Evolutionary conservation across 441 rosid species (phyloP).

Genomic region (Isatis lusitanica): DNA sequence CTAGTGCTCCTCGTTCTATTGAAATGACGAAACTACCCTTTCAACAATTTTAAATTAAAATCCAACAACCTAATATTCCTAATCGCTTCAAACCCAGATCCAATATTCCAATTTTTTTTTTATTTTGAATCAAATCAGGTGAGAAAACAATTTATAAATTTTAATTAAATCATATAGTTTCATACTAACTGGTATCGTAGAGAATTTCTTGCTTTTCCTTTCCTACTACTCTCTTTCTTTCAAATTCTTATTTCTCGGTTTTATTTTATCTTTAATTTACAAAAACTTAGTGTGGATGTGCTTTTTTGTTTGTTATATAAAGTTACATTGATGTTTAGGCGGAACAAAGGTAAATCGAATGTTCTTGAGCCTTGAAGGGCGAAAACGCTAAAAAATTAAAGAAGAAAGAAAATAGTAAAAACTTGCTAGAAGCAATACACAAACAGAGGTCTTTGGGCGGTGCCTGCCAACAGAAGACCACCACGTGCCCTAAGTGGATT

Average conservation of each 20-base stretch:
- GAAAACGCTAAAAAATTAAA: neutral
- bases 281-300: neutral
- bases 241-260: neutral
- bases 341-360: neutral
- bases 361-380: neutral
- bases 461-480: conserved; percentile 23
- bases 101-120: too few species aligned
- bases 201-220: neutral
- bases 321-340: neutral
- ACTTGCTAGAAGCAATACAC: conserved; percentile 4
- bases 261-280: neutral
- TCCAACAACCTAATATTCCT: too few species aligned
- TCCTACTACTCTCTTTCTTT: neutral
- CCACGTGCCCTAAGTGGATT: conserved; percentile 12
- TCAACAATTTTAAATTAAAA: too few species aligned
- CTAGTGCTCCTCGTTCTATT: too few species aligned
- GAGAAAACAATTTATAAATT: too few species aligned
- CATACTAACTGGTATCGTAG: neutral
- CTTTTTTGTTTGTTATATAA: too few species aligned
- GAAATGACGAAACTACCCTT: too few species aligned
- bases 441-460: conserved; percentile 33
- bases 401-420: neutral
- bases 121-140: too few species aligned
- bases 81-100: too few species aligned
- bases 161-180: neutral